These are phyloP conservation scores for Proliferodiscus dingleyae DNA, from an alignment of 2,329 filamentous ascomycete genomes.

Conservation along the genomic window DNA sequence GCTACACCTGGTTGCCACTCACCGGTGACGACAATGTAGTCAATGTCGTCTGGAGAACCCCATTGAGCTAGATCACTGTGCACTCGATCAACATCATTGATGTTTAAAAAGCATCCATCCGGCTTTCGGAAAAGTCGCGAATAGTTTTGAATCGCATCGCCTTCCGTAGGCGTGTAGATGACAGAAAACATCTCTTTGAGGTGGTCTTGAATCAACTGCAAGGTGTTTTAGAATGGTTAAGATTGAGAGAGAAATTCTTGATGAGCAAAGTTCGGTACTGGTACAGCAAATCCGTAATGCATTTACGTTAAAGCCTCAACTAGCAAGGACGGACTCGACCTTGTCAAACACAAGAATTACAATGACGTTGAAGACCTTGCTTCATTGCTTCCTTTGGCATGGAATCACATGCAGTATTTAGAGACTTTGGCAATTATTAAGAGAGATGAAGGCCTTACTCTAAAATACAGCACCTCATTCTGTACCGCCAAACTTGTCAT, in stretches of 20 bases:
- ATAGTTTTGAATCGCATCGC: slow-evolving; percentile 81
- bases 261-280: too few species aligned
- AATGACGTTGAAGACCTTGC: too few species aligned
- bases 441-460: slow-evolving; percentile 39
- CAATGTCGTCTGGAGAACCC: slow-evolving; percentile 68
- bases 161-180: slow-evolving; percentile 90
- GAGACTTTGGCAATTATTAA: neutral
- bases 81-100: slow-evolving; percentile 62
- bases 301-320: too few species aligned
- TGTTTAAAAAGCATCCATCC: slow-evolving; percentile 77
- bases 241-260: slow-evolving; percentile 4
- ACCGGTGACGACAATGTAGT: slow-evolving; percentile 85
- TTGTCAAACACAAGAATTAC: too few species aligned
- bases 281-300: too few species aligned
- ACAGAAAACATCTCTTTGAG: slow-evolving; percentile 83
- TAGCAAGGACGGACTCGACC: neutral
- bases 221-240: neutral
- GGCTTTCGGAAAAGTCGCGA: slow-evolving; percentile 72
- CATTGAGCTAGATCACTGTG: slow-evolving; percentile 63
- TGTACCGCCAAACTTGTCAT: slow-evolving; percentile 81
- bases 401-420: too few species aligned
- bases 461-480: slow-evolving; percentile 78
- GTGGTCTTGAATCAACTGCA: slow-evolving; percentile 67
- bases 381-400: too few species aligned
- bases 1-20: slow-evolving; percentile 35